Conservation (phyloP, 768 basidiomycete genomes). For the Dictyophora rubrovolvata region DNA sequence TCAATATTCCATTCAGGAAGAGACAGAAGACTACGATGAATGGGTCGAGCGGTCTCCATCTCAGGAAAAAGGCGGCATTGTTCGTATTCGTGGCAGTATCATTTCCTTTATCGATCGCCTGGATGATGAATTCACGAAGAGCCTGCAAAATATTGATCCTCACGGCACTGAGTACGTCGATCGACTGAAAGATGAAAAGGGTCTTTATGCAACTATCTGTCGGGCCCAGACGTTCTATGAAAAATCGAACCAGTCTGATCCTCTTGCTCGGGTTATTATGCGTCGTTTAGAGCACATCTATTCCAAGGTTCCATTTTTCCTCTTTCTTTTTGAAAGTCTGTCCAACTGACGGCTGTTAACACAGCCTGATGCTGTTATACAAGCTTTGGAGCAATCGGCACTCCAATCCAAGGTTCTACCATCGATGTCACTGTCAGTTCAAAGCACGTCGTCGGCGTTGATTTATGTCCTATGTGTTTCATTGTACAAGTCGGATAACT, state of each 20-base stretch:
- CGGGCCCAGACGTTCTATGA: conserved; percentile 90
- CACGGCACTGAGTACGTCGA: conserved; percentile 99
- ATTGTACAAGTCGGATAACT: conserved; percentile 87
- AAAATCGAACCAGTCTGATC: conserved; percentile 62
- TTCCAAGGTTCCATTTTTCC: conserved; percentile 60
- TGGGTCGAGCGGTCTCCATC: conserved; percentile 70
- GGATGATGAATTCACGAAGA: conserved; percentile 97
- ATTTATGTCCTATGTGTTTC: conserved; percentile 85
- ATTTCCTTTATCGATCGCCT: conserved; percentile 94
- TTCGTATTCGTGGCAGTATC: conserved; percentile 87
- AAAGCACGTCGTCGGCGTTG: conserved; percentile 56
- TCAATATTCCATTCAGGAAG: conserved; percentile 76
- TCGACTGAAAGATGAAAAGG: conserved; percentile 90
- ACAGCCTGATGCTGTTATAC: conserved; percentile 87
- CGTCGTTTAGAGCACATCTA: conserved; percentile 96
- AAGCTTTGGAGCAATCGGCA: conserved; percentile 73
- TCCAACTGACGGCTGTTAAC: conserved; percentile 12
- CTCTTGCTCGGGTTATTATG: conserved; percentile 83
- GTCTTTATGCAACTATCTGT: conserved; percentile 87
- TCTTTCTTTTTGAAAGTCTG: not conserved
- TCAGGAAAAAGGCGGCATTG: conserved; percentile 58
- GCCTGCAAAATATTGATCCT: conserved; percentile 95
- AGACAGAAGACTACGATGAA: conserved; percentile 88
- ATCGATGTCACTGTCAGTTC: conserved; percentile 44
- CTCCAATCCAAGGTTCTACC: conserved; percentile 51